Conservation (phyloP, 2,329 filamentous ascomycete species). For the Talaromyces marneffei region DNA sequence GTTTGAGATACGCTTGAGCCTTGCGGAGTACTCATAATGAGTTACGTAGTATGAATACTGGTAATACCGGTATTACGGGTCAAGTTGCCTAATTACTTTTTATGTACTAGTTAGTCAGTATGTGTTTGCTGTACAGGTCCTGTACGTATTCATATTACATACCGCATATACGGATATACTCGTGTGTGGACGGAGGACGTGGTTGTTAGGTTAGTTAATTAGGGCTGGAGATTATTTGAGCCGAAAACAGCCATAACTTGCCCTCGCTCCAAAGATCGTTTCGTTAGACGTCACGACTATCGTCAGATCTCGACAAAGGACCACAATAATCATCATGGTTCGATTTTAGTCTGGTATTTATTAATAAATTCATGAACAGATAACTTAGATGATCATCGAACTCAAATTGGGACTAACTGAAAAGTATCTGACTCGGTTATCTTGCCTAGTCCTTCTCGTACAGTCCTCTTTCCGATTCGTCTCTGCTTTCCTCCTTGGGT, state of each 20-base stretch:
- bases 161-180: too few relatives aligned
- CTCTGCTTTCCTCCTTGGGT: too few relatives aligned
- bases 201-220: too few relatives aligned
- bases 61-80: background rate
- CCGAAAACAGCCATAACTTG: background rate
- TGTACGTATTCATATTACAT: background rate
- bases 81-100: background rate
- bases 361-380: background rate
- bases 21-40: background rate
- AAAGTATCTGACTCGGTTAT: background rate
- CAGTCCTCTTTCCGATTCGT: background rate
- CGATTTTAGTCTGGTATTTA: background rate
- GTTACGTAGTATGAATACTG: background rate
- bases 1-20: background rate
- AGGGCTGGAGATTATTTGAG: background rate
- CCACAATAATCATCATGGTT: background rate
- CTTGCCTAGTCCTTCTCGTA: background rate
- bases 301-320: background rate
- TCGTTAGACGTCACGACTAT: background rate
- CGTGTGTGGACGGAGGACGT: too few relatives aligned
- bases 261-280: background rate
- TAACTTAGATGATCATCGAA: background rate
- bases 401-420: background rate
- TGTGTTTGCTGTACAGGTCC: too few relatives aligned
- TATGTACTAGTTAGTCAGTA: background rate